Percentiles rank a stretch among this genome's conserved stretches.
phyloP scores from a whole-genome alignment of 116 monocot genomes.

The Zostera marina region DNA sequence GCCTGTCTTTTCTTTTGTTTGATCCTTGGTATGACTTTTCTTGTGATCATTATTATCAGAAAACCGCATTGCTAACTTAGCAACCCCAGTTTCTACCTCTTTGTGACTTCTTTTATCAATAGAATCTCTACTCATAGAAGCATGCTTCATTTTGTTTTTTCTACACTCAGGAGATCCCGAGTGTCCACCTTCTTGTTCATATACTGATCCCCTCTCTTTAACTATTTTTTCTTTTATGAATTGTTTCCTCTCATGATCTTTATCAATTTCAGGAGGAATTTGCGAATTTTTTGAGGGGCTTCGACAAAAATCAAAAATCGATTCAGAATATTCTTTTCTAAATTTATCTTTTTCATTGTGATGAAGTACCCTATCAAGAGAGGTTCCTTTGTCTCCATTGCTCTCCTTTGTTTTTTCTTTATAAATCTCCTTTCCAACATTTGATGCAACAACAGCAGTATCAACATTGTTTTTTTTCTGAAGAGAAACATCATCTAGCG shows the following conservation, averaged over 20 bases:
- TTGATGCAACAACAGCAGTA: constrained; percentile 6
- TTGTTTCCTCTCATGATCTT: constrained; percentile 4
- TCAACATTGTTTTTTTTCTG: constrained; percentile 8
- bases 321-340: not conserved
- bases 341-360: constrained; percentile 1
- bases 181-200: constrained; percentile 15
- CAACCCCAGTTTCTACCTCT: not conserved
- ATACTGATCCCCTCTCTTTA: constrained; percentile 7
- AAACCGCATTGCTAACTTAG: constrained; percentile 3
- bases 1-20: constrained; percentile 18
- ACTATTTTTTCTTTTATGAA: not conserved
- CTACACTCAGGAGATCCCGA: not conserved
- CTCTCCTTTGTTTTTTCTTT: constrained; percentile 2
- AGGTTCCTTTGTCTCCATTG: constrained; percentile 9
- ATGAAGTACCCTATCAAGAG: not conserved
- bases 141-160: constrained; percentile 9
- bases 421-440: not conserved
- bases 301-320: not conserved
- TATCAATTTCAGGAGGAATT: constrained; percentile 2
- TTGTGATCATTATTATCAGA: constrained; percentile 8
- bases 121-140: constrained; percentile 1
- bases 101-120: not conserved
- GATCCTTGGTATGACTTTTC: constrained; percentile 15
- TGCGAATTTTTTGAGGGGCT: constrained; percentile 3
- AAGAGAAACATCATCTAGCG: constrained; percentile 8